Conservation (phyloP, 2,329 filamentous ascomycete genomes). For the Celoporthe dispersa region DNA sequence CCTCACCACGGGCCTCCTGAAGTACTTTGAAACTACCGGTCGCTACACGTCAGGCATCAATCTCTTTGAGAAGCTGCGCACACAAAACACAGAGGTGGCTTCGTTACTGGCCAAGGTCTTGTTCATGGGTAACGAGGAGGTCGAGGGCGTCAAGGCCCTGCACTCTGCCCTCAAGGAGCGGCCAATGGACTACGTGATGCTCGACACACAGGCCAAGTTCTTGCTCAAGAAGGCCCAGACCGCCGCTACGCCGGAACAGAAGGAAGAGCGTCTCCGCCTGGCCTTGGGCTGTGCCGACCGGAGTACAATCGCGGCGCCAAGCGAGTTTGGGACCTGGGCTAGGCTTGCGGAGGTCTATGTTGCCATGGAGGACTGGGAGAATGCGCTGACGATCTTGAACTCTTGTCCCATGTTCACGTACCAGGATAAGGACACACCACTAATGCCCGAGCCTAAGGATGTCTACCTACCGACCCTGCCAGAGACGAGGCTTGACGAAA, state of each 20-base stretch:
- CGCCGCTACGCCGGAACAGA: constrained; percentile 57
- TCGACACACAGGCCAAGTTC: constrained; percentile 93
- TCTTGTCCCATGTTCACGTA: constrained; percentile 99
- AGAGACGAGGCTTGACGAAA: constrained; percentile 92
- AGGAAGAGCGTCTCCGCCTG: constrained; percentile 75
- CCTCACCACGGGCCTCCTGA: constrained; percentile 87
- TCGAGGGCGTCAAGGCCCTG: constrained; percentile 87
- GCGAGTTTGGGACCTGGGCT: constrained; percentile 97
- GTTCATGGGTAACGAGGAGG: constrained; percentile 94
- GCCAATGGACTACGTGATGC: constrained; percentile 96
- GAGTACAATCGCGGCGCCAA: constrained; percentile 91
- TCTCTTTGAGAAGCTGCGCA: constrained; percentile 92
- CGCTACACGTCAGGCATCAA: constrained; percentile 96
- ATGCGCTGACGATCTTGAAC: constrained; percentile 92
- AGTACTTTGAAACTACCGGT: constrained; percentile 94
- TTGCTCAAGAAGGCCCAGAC: constrained; percentile 78
- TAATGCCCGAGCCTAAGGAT: constrained; percentile 91
- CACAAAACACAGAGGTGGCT: constrained; percentile 89
- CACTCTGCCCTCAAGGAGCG: constrained; percentile 88
- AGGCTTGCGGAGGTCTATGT: constrained; percentile 93
- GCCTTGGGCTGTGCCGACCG: constrained; percentile 92
- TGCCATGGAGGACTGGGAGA: constrained; percentile 92
- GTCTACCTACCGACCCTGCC: constrained; percentile 85
- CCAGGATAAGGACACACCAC: constrained; percentile 93
- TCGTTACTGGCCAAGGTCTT: constrained; percentile 89